These are phyloP conservation scores for Orbilia ellipsospora DNA, from an alignment of 2,329 filamentous ascomycete genomes.

Conservation along the genomic window DNA sequence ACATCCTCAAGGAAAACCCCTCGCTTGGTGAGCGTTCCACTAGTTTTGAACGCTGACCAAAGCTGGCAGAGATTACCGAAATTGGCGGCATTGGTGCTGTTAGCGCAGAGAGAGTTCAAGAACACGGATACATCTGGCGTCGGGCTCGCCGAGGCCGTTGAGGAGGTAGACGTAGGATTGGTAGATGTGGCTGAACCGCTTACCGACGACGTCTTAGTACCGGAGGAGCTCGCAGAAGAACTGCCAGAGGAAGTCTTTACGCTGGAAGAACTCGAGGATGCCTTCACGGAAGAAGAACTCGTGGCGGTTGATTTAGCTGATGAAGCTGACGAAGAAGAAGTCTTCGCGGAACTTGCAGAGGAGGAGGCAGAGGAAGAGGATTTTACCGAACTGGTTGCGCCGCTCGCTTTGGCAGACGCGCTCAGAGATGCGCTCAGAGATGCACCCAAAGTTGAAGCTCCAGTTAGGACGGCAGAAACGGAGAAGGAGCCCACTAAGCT, in stretches of 20 bases:
- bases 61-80: conserved; percentile 39
- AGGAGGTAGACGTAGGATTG: not conserved
- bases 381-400: conserved; percentile 12
- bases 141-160: not conserved
- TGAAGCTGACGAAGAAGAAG: not conserved
- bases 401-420: not conserved
- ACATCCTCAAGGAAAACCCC: conserved; percentile 10
- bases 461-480: conserved; percentile 34
- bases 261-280: not conserved
- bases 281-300: not conserved
- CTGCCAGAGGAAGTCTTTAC: no score
- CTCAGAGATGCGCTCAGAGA: conserved; percentile 4
- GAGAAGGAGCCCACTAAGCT: conserved; percentile 39
- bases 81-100: conserved; percentile 20
- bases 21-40: conserved; percentile 35
- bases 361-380: not conserved
- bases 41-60: conserved; percentile 39
- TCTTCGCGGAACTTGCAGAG: not conserved
- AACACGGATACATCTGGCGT: conserved; percentile 25
- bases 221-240: not conserved
- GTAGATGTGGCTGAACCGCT: not conserved
- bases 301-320: not conserved
- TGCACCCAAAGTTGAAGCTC: conserved; percentile 20
- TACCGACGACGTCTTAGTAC: not conserved
- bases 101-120: conserved; percentile 26